These are phyloP conservation scores for Aspergillus uvarum DNA, from an alignment of 2,329 filamentous ascomycete species.

Conservation along the genomic window DNA sequence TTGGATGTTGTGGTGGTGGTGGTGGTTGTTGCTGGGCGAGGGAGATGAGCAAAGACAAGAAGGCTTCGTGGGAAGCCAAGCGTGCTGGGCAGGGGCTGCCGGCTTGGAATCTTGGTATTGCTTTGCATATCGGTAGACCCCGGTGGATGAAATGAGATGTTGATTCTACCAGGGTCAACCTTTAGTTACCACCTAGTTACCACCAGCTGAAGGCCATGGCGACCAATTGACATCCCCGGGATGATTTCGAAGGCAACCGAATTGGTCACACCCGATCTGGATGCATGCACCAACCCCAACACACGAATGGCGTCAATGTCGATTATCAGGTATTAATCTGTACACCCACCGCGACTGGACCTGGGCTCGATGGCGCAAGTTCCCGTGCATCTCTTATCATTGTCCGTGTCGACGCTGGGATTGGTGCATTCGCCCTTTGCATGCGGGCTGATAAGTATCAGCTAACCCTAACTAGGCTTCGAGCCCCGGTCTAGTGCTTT, in stretches of 20 bases:
- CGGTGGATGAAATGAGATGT: no score
- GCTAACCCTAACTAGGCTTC: neutral
- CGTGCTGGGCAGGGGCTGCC: neutral
- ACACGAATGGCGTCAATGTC: conserved; percentile 1
- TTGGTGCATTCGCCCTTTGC: neutral
- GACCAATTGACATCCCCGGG: neutral
- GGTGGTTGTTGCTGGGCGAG: no score
- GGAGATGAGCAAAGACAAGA: neutral
- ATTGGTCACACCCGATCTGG: neutral
- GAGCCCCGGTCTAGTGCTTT: neutral
- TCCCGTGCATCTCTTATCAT: conserved; percentile 2
- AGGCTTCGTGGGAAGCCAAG: neutral
- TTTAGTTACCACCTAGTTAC: no score
- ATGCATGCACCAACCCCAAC: no score
- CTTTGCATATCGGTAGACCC: no score
- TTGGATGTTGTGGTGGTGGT: no score
- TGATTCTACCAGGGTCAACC: no score
- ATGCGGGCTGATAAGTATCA: neutral
- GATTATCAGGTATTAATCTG: neutral
- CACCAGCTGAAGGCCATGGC: neutral
- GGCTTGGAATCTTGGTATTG: neutral
- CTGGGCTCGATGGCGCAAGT: conserved; percentile 2
- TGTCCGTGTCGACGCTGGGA: neutral
- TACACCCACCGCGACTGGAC: no score
- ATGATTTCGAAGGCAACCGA: neutral